These are phyloP conservation scores for Pseudocercospora fijiensis DNA, from an alignment of 2,329 filamentous ascomycete genomes.

Conservation along the genomic window DNA sequence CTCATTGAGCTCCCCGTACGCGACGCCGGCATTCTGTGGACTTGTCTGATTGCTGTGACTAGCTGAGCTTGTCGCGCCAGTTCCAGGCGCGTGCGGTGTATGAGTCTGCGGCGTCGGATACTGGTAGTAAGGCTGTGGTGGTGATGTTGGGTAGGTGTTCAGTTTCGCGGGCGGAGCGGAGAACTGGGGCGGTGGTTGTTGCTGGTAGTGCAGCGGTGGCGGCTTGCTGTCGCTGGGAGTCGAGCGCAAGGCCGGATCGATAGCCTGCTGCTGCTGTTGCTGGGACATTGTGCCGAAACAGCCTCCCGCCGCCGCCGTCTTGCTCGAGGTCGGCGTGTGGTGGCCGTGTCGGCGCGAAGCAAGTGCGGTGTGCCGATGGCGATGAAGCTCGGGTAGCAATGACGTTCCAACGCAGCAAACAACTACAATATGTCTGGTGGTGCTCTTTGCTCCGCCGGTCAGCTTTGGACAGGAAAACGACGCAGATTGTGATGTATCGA, in stretches of 20 bases:
- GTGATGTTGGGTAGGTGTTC: slow-evolving; percentile 1
- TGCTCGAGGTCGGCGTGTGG: not conserved
- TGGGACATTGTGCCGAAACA: slow-evolving; percentile 3
- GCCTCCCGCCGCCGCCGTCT: not conserved
- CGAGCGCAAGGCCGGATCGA: slow-evolving; percentile 7
- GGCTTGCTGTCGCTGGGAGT: not conserved
- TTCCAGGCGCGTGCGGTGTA: slow-evolving; percentile 19
- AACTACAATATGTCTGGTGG: no score
- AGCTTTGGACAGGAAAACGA: no score
- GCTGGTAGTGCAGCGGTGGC: not conserved
- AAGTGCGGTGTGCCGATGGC: slow-evolving; percentile 3
- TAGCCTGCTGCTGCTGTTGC: slow-evolving; percentile 6
- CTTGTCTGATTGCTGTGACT: slow-evolving; percentile 31
- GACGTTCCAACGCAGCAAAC: no score
- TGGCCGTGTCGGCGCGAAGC: slow-evolving; percentile 8
- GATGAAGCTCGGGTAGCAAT: not conserved
- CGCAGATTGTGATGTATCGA: no score
- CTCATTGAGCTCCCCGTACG: slow-evolving; percentile 14
- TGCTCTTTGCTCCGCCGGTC: no score
- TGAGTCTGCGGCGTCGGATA: slow-evolving; percentile 25
- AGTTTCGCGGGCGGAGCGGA: slow-evolving; percentile 4
- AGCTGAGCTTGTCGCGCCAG: slow-evolving; percentile 19
- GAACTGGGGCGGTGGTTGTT: slow-evolving; percentile 5
- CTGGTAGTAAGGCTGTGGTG: slow-evolving; percentile 27
- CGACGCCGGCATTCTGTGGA: slow-evolving; percentile 13